Conservation (phyloP, 1,139 yeast genomes). For the Neolecta irregularis region DNA sequence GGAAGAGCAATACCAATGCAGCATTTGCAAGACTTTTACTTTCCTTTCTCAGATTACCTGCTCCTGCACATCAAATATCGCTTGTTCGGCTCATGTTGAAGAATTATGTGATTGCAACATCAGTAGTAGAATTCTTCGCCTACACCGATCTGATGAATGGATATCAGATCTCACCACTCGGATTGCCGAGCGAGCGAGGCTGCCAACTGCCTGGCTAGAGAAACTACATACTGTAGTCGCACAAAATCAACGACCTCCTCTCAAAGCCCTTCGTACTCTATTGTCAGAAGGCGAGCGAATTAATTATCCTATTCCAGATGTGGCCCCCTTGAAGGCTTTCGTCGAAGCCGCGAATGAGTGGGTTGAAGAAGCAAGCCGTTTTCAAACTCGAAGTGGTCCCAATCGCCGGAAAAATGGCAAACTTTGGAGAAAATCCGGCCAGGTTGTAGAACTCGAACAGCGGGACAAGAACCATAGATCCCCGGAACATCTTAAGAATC, state of each 20-base stretch:
- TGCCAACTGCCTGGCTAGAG: constrained; percentile 38
- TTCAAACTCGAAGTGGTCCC: constrained; percentile 36
- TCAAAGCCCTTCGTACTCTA: constrained; percentile 33
- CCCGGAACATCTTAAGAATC: constrained; percentile 22
- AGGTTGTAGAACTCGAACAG: constrained; percentile 15
- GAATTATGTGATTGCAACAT: constrained; percentile 18
- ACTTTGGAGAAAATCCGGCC: constrained; percentile 17
- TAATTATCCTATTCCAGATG: constrained; percentile 24
- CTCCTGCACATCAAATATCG: constrained; percentile 15
- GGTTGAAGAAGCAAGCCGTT: constrained; percentile 41
- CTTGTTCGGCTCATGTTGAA: constrained; percentile 36
- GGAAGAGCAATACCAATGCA: constrained; percentile 17
- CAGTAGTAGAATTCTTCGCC: constrained; percentile 10
- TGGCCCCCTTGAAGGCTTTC: constrained; percentile 28
- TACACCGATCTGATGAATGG: constrained; percentile 36
- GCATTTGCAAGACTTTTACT: constrained; percentile 20
- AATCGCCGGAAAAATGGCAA: constrained; percentile 28
- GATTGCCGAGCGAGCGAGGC: constrained; percentile 27
- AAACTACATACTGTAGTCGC: constrained; percentile 32
- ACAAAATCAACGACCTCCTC: constrained; percentile 31
- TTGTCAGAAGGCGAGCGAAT: constrained; percentile 44
- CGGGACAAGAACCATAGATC: constrained; percentile 18
- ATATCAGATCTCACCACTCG: constrained; percentile 28
- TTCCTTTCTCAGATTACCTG: constrained; percentile 20
- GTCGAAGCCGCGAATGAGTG: constrained; percentile 36